Base-by-base conservation (phyloP, 179 eudicot genomes). In the Carnegiea gigantea region DNA sequence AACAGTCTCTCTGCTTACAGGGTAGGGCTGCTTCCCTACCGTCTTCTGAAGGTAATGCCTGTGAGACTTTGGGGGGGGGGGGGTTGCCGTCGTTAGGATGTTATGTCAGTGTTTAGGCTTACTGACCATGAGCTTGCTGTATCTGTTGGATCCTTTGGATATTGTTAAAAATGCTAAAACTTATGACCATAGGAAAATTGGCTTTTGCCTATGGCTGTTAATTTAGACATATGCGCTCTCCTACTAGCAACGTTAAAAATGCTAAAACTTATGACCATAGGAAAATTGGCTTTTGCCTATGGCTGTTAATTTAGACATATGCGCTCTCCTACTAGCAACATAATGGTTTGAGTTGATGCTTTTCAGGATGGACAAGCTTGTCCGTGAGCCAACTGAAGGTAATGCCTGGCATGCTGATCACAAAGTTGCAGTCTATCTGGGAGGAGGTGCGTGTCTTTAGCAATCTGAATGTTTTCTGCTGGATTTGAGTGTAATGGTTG, bases 371-470 rank as follows among this genome's bases (percentile, higher is more conserved):
- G 90, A 89, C 36, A 95, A 91, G 88, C 98, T 97, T 84, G 94
- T 95, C 76, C 82, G 80, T 79, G 93, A 93, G 62, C 98, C 99
- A 81, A 87, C 86, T 77, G 99, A 97, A 79, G 98, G 99, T 81
- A 93, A 97, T 76, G 95, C 99, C 81, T 97, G 99, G 99, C 98
- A 97, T 83, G 99, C 98, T 15, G 99, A 97, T 85, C 99, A 97
- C 86, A 85, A 90, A 60, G 78, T 95, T 78, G 92, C 99, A 48
- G 99, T 97, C 74, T 97, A 87, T 80, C 86, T 81, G 76, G 99
- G 99, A 77, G 98, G 99, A 92, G 99, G 99, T 97, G 77, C 43
- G 71, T 62, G 48, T 83, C 44, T 81, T 82, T 83, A 73, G 74
- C 76, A 76, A 67, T 78, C 76, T 77, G 36, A 54, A 33, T 82